Conservation (phyloP, 345 rosid genomes). For the Microcos paniculata region DNA sequence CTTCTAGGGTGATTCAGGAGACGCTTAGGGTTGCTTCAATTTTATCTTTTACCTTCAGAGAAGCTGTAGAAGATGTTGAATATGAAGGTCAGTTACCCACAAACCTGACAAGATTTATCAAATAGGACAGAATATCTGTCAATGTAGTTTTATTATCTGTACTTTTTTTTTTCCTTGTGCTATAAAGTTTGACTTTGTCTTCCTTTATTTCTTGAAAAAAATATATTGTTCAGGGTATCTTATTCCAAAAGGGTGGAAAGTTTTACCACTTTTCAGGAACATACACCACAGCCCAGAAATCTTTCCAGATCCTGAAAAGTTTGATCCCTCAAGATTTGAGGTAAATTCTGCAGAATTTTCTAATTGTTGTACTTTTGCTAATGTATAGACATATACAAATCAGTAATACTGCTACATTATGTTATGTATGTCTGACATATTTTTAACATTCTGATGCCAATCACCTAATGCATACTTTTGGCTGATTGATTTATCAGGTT, state of each 20-base stretch:
- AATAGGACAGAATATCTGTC: not conserved
- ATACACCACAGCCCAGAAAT: conserved; percentile 79
- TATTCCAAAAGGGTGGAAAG: conserved; percentile 97
- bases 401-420: not conserved
- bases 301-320: conserved; percentile 63
- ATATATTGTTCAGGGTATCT: conserved; percentile 55
- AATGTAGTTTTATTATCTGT: not conserved
- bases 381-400: not conserved
- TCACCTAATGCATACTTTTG: not conserved
- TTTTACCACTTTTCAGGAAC: conserved; percentile 79
- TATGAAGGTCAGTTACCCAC: conserved; percentile 55
- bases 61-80: conserved; percentile 88
- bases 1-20: conserved; percentile 81
- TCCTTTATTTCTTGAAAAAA: not conserved
- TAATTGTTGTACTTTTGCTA: not conserved
- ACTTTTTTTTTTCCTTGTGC: no score
- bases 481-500: conserved; percentile 39
- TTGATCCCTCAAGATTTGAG: conserved; percentile 91
- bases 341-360: conserved; percentile 25
- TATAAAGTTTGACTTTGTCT: not conserved
- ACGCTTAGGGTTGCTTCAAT: conserved; percentile 80
- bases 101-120: not conserved
- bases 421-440: not conserved
- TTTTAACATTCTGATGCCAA: not conserved
- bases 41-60: conserved; percentile 86